phyloP scores from a whole-genome alignment of 495 filamentous ascomycete species.

The Geopyxis carbonaria region DNA sequence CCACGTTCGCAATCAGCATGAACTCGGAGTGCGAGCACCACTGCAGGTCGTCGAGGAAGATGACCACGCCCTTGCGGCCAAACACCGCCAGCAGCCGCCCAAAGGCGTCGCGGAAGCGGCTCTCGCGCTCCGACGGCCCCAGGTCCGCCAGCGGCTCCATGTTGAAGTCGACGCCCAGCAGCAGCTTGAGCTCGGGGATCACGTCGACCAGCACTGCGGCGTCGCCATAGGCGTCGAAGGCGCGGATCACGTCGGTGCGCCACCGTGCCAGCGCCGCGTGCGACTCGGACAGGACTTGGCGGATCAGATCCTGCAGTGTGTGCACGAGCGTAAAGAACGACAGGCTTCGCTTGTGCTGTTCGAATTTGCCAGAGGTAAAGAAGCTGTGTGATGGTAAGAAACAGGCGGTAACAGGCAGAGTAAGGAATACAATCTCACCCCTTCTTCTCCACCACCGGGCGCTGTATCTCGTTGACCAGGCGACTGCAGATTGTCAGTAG shows the following conservation, averaged over 20 bases:
- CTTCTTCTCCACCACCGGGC: conserved; percentile 24
- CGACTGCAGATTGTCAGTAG: too few species aligned
- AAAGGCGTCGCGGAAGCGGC: conserved; percentile 22
- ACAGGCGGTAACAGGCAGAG: background rate
- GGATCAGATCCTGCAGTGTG: conserved; percentile 24
- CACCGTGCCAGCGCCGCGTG: conserved; percentile 18
- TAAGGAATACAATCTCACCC: conserved; percentile 9
- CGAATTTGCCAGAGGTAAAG: conserved; percentile 24
- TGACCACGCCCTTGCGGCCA: conserved; percentile 21
- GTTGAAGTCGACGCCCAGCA: conserved; percentile 21
- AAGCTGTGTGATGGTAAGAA: conserved; percentile 2
- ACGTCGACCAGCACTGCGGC: conserved; percentile 22
- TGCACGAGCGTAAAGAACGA: conserved; percentile 24
- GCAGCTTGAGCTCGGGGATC: conserved; percentile 22
- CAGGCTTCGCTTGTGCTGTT: conserved; percentile 23
- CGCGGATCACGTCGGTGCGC: conserved; percentile 24
- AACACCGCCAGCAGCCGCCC: conserved; percentile 22
- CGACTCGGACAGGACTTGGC: conserved; percentile 24
- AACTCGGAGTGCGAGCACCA: conserved; percentile 24
- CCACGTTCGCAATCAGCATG: conserved; percentile 22
- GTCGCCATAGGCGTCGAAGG: conserved; percentile 24
- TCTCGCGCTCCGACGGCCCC: conserved; percentile 22
- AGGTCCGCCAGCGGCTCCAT: conserved; percentile 21
- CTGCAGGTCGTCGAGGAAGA: conserved; percentile 24
- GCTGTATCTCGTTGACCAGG: conserved; percentile 24